phyloP scores from a whole-genome alignment of 2,329 filamentous ascomycete species.

The Fusarium decemcellulare region DNA sequence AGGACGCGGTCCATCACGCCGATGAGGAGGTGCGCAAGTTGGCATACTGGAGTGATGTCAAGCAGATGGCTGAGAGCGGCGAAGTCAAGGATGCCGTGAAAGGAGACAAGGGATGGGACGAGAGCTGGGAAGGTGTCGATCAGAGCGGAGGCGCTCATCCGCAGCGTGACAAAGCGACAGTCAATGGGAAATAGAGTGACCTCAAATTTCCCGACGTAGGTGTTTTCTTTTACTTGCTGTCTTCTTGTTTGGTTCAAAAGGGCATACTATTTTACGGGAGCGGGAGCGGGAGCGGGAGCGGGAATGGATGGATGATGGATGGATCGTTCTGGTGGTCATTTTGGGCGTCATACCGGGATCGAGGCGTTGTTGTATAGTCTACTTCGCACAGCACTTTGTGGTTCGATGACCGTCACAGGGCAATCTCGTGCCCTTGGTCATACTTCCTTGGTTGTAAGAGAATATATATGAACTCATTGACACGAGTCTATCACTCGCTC shows the following conservation, averaged over 20 bases:
- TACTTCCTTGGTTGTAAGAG: conserved; percentile 3
- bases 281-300: conserved; percentile 2
- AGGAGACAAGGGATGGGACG: conserved; percentile 51
- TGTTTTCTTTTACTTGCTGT: conserved; percentile 1
- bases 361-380: conserved; percentile 34
- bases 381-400: background rate
- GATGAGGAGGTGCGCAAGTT: conserved; percentile 85
- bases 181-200: conserved; percentile 42
- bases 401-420: background rate
- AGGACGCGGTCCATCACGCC: conserved; percentile 80
- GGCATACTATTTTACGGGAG: background rate
- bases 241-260: background rate
- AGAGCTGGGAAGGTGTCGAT: conserved; percentile 66
- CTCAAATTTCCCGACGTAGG: conserved; percentile 2
- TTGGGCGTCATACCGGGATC: conserved; percentile 10
- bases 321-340: conserved; percentile 3
- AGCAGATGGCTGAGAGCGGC: conserved; percentile 73
- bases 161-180: conserved; percentile 33
- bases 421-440: background rate
- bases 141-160: conserved; percentile 64
- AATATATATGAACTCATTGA: conserved; percentile 1
- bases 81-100: conserved; percentile 62
- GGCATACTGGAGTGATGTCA: conserved; percentile 91
- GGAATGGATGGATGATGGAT: conserved; percentile 1
- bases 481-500: background rate